phyloP scores from a whole-genome alignment of 306 rosid species.

The Pyrus pyrifolia region DNA sequence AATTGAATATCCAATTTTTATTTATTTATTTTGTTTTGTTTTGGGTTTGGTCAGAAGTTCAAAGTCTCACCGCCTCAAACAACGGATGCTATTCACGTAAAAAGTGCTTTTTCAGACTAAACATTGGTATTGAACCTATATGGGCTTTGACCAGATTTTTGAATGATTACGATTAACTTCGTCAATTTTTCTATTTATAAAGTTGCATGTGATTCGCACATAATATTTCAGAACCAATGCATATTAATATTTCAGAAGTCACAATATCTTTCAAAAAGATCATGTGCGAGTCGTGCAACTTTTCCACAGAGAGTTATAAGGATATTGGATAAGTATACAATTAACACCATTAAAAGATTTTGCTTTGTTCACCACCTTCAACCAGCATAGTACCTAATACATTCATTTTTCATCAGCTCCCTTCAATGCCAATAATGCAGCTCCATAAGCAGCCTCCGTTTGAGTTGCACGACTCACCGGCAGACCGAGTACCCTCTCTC shows the following conservation, averaged over 20 bases:
- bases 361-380: background rate
- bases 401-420: conserved; percentile 18
- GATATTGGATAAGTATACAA: background rate
- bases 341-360: background rate
- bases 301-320: background rate
- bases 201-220: background rate
- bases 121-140: background rate
- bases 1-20: background rate
- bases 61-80: background rate
- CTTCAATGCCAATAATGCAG: conserved; percentile 73
- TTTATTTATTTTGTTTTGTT: too few species aligned
- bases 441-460: conserved; percentile 86
- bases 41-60: background rate
- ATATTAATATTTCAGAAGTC: background rate
- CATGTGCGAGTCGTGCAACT: too few species aligned
- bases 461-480: conserved; percentile 65
- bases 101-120: background rate
- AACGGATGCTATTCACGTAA: background rate
- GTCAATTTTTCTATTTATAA: background rate
- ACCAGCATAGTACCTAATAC: background rate
- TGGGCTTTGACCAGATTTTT: background rate
- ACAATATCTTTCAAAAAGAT: background rate
- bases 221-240: background rate
- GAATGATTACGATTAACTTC: background rate
- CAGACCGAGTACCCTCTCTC: conserved; percentile 77